Evolutionary conservation across 352 stramenopile species (phyloP).

Genomic region (Phytophthora fragariae): DNA sequence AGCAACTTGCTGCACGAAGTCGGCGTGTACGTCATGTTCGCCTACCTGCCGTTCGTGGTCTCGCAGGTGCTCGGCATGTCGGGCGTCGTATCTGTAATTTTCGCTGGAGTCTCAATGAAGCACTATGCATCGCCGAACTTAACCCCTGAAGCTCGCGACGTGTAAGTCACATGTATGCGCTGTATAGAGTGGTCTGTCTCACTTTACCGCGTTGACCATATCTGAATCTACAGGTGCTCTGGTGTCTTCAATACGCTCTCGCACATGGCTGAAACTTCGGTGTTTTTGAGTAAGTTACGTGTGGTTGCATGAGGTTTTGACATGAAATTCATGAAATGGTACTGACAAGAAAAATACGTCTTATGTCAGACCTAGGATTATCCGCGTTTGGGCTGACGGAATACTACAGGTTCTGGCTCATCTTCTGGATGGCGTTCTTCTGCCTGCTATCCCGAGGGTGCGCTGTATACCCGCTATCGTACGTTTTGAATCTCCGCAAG

Average conservation of each 20-base stretch:
- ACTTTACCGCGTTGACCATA: not conserved
- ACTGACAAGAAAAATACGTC: not conserved
- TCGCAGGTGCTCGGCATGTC: constrained; percentile 84
- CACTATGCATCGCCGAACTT: constrained; percentile 92
- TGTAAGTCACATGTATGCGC: constrained; percentile 51
- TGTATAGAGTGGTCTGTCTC: not conserved
- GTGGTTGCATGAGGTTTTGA: not conserved
- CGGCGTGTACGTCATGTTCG: constrained; percentile 89
- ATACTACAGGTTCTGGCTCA: constrained; percentile 85
- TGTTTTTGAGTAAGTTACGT: constrained; percentile 90
- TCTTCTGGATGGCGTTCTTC: constrained; percentile 87
- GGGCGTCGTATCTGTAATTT: constrained; percentile 95
- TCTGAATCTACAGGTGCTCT: constrained; percentile 60
- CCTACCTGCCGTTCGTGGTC: constrained; percentile 82
- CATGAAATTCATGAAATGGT: not conserved
- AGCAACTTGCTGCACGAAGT: constrained; percentile 91
- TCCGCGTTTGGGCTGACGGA: constrained; percentile 87
- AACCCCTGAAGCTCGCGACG: constrained; percentile 73
- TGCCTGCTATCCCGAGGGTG: constrained; percentile 85
- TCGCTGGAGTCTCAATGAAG: constrained; percentile 93
- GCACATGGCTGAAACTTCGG: constrained; percentile 92
- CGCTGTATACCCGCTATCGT: constrained; percentile 91
- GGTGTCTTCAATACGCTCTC: constrained; percentile 92
- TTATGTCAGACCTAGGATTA: constrained; percentile 85
- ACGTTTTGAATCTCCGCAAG: constrained; percentile 70